Conservation (phyloP, 257 asterid genomes). For the Galeopsis tetrahit region DNA sequence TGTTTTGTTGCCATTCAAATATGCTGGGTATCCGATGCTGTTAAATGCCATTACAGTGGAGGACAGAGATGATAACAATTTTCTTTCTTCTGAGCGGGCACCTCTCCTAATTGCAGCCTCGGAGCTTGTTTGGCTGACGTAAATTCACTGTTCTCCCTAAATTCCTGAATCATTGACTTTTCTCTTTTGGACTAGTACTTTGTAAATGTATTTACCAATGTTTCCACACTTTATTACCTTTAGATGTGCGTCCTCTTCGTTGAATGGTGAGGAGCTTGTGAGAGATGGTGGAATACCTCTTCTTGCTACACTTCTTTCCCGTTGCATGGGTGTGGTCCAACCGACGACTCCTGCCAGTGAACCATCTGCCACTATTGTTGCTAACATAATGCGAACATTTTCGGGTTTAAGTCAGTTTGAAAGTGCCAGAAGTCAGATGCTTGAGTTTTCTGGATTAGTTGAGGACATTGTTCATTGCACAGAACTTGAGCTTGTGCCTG, state of each 20-base stretch:
- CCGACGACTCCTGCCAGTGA: constrained; percentile 86
- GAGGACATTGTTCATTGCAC: constrained; percentile 94
- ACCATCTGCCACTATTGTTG: constrained; percentile 77
- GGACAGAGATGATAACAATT: constrained; percentile 84
- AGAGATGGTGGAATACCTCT: constrained; percentile 96
- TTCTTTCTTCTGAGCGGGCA: constrained; percentile 90
- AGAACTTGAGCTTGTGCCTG: constrained; percentile 84
- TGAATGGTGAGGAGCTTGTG: constrained; percentile 98
- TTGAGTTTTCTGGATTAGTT: constrained; percentile 76
- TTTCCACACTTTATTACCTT: constrained; percentile 25
- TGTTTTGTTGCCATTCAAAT: constrained; percentile 89
- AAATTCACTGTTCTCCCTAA: constrained; percentile 34
- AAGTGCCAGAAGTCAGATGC: constrained; percentile 89
- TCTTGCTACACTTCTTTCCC: constrained; percentile 85
- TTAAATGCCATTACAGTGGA: constrained; percentile 92
- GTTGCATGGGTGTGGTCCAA: constrained; percentile 97
- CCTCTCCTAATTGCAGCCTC: constrained; percentile 94
- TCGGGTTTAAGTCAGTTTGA: constrained; percentile 91
- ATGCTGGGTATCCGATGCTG: constrained; percentile 98
- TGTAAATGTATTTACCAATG: constrained; percentile 1
- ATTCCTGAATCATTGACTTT: constrained; percentile 9
- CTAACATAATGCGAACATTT: constrained; percentile 82
- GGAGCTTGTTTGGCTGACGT: constrained; percentile 99
- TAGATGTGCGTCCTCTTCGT: constrained; percentile 93
- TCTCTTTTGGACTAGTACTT: constrained; percentile 3